Conservation (phyloP, 495 filamentous ascomycete species). For the Hyaloscypha hepaticicola region DNA sequence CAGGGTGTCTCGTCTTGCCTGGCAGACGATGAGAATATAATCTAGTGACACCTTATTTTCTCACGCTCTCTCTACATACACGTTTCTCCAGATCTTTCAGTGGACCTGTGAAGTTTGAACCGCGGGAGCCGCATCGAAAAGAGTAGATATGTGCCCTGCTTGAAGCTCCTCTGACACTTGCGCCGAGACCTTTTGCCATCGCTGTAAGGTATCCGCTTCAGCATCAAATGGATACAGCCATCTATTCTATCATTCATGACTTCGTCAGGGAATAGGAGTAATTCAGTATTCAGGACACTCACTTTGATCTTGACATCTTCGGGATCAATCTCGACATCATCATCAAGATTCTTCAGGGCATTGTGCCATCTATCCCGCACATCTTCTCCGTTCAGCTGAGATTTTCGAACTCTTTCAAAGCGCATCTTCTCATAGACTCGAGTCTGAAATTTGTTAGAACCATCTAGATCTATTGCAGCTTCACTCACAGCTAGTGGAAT, state of each 20-base stretch:
- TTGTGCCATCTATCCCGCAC: constrained; percentile 53
- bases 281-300: not conserved
- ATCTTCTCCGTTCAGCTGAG: constrained; percentile 52
- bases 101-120: not conserved
- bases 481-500: constrained; percentile 42
- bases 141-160: constrained; percentile 40
- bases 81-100: not conserved
- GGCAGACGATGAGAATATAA: no score
- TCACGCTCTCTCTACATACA: not conserved
- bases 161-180: constrained; percentile 41
- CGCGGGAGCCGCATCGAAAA: constrained; percentile 28
- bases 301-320: constrained; percentile 50
- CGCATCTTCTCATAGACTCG: constrained; percentile 52
- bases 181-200: constrained; percentile 42
- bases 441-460: constrained; percentile 32
- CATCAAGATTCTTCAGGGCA: constrained; percentile 46
- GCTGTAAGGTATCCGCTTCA: constrained; percentile 44
- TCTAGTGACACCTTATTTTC: not conserved
- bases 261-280: not conserved
- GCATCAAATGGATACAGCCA: constrained; percentile 53
- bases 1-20: not conserved
- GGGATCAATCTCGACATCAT: constrained; percentile 50
- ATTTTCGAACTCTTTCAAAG: constrained; percentile 44
- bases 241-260: constrained; percentile 34
- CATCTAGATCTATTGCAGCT: not conserved